Base-by-base conservation (phyloP, 2,329 filamentous ascomycete species). In the Diplodia sapinea region DNA sequence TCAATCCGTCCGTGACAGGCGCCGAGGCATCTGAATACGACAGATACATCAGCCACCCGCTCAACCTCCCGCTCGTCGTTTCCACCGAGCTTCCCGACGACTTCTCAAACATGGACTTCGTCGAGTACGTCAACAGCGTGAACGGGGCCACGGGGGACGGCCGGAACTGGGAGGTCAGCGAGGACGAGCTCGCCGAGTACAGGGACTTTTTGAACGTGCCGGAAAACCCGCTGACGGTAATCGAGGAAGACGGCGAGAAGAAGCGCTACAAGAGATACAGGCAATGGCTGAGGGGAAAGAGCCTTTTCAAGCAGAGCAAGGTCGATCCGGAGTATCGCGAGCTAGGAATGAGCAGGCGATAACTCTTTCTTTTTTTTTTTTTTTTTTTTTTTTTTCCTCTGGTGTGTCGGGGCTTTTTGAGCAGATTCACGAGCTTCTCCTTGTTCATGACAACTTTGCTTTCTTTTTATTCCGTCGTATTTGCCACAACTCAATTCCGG, bases 261-360 rank as follows among this genome's bases (percentile, higher is more conserved):
- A 97, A 98, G 85, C 85, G 95, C 72, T 99, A 99, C 79, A 98
- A 97, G 81, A 92, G 94, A 11, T 99, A 99, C 80, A 84, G 90
- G 74, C 96, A 97, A 80, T 99, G 95, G 94, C 83, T 99, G 75
- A 87, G 89, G 70, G 94, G 94, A 20, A 98, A 97, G 82, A 97
- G 93, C 74, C 86, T 98, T 74, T 98, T 98, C 79, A 98, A 98
- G 80, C 94, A 97, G 83, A 84, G 82, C 69, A 84, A 84, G 72
- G 81, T 84, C 49, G 82, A 84, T 79, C 82, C 82, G 1, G 82
- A 84, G 75, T 84, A 76, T 68, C 55, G 52, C 9, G 54, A 59
- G n/a, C 36, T 61, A 12, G 20, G 62, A 4, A 29, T 59, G 52
- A 20, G 36, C 7, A 51, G 29, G 26, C 52, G 59, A 49, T 63